Evolutionary conservation across 768 basidiomycete genomes (phyloP), one percentile per base, ranked within the genome.

Genomic region (Paxillus involutus): DNA sequence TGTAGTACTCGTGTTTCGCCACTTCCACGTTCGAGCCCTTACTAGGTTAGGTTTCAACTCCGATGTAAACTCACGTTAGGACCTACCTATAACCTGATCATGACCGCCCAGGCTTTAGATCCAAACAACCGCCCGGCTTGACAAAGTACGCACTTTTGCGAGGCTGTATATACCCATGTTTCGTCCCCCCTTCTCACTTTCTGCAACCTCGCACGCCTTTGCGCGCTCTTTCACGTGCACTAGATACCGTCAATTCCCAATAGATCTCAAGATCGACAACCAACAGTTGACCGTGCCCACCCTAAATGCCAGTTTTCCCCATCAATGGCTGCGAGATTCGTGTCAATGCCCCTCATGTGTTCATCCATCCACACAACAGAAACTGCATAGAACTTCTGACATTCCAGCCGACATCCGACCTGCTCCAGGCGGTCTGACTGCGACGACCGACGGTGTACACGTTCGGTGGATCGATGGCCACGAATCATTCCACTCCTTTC

Each of bases 301-400:
- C 13, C 67, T 85, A 11, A 71, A 73, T 17, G 60, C 76, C 29
- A 65, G 71, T 10, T 84, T 91, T 59, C 80, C 89, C 0, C 85
- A 81, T 62, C 70, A 83, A 51, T 94, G 91, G 86, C 80, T 98
- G 10, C 84, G 94, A 21, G 94, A 98, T 63, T 81, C 89, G 0
- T 97, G 94, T 60, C 83, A 81, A 53, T 92, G 88, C 40, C 71
- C 82, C 0, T 62, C 72, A 2, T 94, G 89, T 58, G 69, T 95
- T 9, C 90, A 97, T 60, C 86, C 90, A 0, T 80, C 84, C 4
- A 93, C 88, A 0, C 74, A 71, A 3, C 95, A 98, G 69, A 91
- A 91, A 62, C 75, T 93, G 0, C 84, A 85, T 63, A 74, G 80
- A 47, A 82, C 88, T 2, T 84, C 86, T 0, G 89, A 91, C 60